phyloP scores from a whole-genome alignment of 2,329 filamentous ascomycete species.

The Metarhizium anisopliae region DNA sequence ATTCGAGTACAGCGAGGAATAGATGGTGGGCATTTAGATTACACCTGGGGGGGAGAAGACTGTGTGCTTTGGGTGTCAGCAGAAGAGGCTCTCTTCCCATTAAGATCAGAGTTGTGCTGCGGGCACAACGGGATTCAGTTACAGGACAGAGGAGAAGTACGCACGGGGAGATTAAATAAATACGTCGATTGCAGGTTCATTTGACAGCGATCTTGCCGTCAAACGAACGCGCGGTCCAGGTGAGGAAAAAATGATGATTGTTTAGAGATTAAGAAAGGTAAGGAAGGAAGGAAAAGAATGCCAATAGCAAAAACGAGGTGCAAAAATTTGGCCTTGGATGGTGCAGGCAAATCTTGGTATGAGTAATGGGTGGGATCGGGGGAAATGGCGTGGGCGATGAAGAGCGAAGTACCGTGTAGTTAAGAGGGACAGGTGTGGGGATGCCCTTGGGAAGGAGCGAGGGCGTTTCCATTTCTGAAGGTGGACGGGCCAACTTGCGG shows the following conservation, averaged over 20 bases:
- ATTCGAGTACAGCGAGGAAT: constrained; percentile 60
- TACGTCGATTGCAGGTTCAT: constrained; percentile 87
- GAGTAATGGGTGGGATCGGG: neutral
- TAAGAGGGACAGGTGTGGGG: neutral
- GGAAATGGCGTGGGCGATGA: neutral
- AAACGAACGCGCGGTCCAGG: constrained; percentile 74
- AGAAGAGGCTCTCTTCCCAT: neutral
- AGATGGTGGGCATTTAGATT: constrained; percentile 84
- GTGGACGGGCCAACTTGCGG: too few relatives aligned
- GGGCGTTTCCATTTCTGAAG: too few relatives aligned
- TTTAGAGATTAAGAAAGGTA: constrained; percentile 4
- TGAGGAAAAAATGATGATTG: constrained; percentile 12
- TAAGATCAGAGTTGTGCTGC: too few relatives aligned
- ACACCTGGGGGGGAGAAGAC: constrained; percentile 51
- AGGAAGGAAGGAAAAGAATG: constrained; percentile 4
- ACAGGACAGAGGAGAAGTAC: constrained; percentile 16
- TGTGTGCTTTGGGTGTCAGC: constrained; percentile 13
- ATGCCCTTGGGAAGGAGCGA: neutral
- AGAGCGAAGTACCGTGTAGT: constrained; percentile 1
- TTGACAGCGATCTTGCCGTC: constrained; percentile 79
- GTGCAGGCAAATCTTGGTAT: neutral
- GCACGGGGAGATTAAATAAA: constrained; percentile 55
- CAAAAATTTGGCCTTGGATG: constrained; percentile 3
- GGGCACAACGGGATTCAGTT: neutral
- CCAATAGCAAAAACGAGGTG: neutral